Evolutionary conservation across 352 stramenopile genomes (phyloP), one percentile per base, ranked within the genome.

Genomic region (Thalassiosira exigua): DNA sequence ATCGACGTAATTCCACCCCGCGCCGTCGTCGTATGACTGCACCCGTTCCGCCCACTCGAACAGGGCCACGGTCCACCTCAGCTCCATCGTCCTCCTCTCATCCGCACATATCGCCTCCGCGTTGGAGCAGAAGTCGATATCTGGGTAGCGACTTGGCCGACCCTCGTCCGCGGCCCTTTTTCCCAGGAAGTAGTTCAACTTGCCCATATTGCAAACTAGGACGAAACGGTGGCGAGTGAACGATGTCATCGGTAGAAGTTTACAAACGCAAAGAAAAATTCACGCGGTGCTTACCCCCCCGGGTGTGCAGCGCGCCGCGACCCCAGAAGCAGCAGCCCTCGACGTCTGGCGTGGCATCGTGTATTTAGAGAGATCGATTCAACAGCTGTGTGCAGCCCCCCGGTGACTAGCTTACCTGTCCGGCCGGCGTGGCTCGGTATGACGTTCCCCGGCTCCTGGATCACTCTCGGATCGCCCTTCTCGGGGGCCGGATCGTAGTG

Each of bases 251-350:
- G 7, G 14, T 14, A 44, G 14, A 14, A 14, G 36, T 14, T 14
- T 44, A 14, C 36, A 44, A 44, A 14, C 36, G 7, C 7, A 44
- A 14, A 14, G 7, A 7, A 44, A 44, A 44, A 44, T 44, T n/a
- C n/a, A n/a, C n/a, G n/a, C 36, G 14, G 7, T 44, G 36, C 36
- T 44, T 44, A 14, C 36, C 65, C 9, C 77, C 70, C 5, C 32
- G 72, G 1, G 62, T 77, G 61, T 85, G 70, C n/a, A 85, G 58
- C 4, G 76, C 70, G 11, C 77, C 77, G 52, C 77, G 72, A 1
- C 77, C 77, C 77, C 77, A 85, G 21, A 58, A 85, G 54, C 77
- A 85, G 22, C 77, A 85, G 32, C 77, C 77, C 68, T 85, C 77
- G 0, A 82, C 58, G 62, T 84, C 79, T 11, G n/a, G n/a, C n/a